phyloP scores from a whole-genome alignment of 1,284 basidiomycete species.

The Ustanciosporium gigantosporum region DNA sequence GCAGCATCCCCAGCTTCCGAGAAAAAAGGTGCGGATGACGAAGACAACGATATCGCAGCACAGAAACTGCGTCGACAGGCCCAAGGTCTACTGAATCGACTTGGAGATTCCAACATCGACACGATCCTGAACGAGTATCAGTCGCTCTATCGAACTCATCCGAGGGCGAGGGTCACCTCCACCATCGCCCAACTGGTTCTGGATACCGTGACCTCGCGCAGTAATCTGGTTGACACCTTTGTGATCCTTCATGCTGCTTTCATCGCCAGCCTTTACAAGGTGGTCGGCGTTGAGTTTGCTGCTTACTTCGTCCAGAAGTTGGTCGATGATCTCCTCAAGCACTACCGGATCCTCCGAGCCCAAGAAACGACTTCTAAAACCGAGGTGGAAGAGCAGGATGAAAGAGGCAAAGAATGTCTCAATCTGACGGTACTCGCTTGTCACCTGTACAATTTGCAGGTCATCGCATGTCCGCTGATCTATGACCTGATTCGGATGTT shows the following conservation, averaged over 20 bases:
- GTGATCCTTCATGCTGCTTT: conserved; percentile 89
- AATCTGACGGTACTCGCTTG: conserved; percentile 86
- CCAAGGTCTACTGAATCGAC: conserved; percentile 88
- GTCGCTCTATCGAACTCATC: conserved; percentile 75
- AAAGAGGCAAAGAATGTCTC: conserved; percentile 74
- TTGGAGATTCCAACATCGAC: conserved; percentile 81
- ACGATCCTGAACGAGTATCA: conserved; percentile 79
- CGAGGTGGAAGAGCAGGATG: conserved; percentile 34
- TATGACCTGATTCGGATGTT: conserved; percentile 87
- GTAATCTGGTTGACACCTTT: conserved; percentile 81
- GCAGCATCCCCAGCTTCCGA: background rate
- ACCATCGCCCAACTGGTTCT: conserved; percentile 79
- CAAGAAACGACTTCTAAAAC: background rate
- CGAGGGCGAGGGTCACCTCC: conserved; percentile 82
- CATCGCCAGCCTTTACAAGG: conserved; percentile 78
- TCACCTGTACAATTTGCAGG: conserved; percentile 93
- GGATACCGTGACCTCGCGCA: conserved; percentile 78
- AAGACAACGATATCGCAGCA: conserved; percentile 54
- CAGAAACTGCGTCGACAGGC: conserved; percentile 76
- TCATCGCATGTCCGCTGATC: conserved; percentile 81
- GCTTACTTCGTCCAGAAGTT: conserved; percentile 57
- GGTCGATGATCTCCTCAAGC: conserved; percentile 29
- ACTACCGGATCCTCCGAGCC: conserved; percentile 6
- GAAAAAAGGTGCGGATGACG: background rate
- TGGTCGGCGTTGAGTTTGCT: conserved; percentile 89